Evolutionary conservation across 1,284 basidiomycete genomes (phyloP).

Genomic region (Sanghuangporus weigelae): DNA sequence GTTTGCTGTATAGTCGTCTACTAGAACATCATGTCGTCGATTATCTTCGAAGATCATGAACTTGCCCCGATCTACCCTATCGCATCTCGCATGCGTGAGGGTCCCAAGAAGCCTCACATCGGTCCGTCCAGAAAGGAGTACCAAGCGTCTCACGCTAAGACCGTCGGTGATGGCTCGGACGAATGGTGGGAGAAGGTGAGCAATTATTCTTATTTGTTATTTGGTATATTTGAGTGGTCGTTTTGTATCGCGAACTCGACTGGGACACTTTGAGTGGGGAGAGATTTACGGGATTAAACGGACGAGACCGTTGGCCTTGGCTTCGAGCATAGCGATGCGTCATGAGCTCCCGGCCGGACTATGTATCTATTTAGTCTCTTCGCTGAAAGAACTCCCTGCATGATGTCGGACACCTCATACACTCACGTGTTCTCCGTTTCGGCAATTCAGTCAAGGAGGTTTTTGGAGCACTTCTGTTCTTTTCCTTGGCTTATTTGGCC

Average conservation of each 20-base stretch:
- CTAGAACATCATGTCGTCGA: not conserved
- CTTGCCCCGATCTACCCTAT: conserved; percentile 50
- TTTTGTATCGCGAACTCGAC: not conserved
- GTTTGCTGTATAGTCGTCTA: not conserved
- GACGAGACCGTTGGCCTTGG: not conserved
- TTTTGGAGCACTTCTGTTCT: not conserved
- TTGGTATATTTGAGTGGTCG: not conserved
- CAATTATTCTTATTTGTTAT: conserved; percentile 5
- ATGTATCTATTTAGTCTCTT: not conserved
- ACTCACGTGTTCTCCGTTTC: not conserved
- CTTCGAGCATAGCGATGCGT: not conserved
- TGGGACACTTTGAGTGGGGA: not conserved
- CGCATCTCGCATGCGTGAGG: conserved; percentile 59
- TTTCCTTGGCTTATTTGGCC: not conserved
- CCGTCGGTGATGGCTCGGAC: conserved; percentile 71
- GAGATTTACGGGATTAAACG: not conserved
- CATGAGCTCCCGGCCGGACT: not conserved
- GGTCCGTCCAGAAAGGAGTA: conserved; percentile 75
- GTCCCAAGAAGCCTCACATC: conserved; percentile 63
- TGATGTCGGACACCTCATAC: not conserved
- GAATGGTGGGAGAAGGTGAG: conserved; percentile 85
- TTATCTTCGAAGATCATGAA: conserved; percentile 23
- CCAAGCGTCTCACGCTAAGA: conserved; percentile 59
- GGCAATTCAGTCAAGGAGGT: not conserved
- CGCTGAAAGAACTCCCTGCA: not conserved